Evolutionary conservation across 2,329 filamentous ascomycete genomes (phyloP).

Genomic region (Cercospora sp.): DNA sequence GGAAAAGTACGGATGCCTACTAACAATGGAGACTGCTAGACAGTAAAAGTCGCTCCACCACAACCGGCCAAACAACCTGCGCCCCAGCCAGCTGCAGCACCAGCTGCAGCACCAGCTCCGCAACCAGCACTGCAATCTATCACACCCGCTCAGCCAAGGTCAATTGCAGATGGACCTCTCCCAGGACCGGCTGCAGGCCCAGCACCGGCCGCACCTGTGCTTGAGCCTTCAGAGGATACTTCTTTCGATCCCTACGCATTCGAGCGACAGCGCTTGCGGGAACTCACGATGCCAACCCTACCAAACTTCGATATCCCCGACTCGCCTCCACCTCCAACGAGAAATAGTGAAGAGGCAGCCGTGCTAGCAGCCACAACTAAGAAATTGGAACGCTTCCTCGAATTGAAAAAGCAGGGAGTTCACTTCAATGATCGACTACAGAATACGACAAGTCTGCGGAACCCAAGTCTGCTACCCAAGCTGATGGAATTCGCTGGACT

Average conservation of each 20-base stretch:
- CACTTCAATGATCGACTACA: constrained; percentile 79
- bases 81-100: background rate
- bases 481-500: constrained; percentile 68
- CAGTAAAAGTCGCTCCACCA: constrained; percentile 21
- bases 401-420: constrained; percentile 71
- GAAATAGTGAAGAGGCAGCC: constrained; percentile 33
- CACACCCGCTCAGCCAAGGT: background rate
- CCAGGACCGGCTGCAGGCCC: constrained; percentile 19
- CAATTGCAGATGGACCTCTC: constrained; percentile 8
- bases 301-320: constrained; percentile 73
- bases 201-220: constrained; percentile 2
- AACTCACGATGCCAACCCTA: constrained; percentile 70
- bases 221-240: constrained; percentile 24
- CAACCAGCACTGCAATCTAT: background rate
- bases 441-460: constrained; percentile 65
- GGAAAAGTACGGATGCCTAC: constrained; percentile 48
- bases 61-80: background rate
- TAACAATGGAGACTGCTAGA: constrained; percentile 40
- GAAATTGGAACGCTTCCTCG: constrained; percentile 73
- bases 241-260: constrained; percentile 66
- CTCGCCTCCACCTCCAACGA: constrained; percentile 61
- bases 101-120: background rate
- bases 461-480: constrained; percentile 71
- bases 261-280: constrained; percentile 63
- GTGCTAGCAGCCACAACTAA: constrained; percentile 50